These are phyloP conservation scores for Chlamydomonas urium DNA, from an alignment of 139 green algal species.

Conservation along the genomic window DNA sequence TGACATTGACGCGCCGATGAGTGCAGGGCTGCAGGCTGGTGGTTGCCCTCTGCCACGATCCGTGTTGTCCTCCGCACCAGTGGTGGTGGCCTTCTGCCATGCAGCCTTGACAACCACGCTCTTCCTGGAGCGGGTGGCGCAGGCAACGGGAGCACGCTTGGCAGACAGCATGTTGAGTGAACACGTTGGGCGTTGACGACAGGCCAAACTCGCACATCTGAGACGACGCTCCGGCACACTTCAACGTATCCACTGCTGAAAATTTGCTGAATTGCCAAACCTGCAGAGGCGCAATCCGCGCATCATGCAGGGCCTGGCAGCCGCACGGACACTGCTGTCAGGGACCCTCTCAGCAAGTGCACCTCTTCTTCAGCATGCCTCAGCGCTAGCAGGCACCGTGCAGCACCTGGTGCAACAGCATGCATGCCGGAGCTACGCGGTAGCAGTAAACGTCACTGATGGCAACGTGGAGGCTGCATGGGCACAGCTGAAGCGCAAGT, in stretches of 20 bases:
- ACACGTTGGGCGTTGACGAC: no score
- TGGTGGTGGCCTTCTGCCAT: background rate
- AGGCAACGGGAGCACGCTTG: background rate
- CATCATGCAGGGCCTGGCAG: no score
- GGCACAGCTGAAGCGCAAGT: background rate
- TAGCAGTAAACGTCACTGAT: constrained; percentile 11
- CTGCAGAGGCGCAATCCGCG: no score
- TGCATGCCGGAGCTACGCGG: background rate
- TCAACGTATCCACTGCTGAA: no score
- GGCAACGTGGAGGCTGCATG: constrained; percentile 11
- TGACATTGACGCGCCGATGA: background rate
- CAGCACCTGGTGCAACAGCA: no score
- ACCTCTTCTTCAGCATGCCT: no score
- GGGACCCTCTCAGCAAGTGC: no score
- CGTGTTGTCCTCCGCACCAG: background rate
- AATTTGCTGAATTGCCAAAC: no score
- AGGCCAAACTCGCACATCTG: no score
- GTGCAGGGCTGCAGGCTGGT: background rate
- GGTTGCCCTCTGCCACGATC: background rate
- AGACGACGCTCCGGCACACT: no score
- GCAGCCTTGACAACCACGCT: background rate
- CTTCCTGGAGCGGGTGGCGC: background rate
- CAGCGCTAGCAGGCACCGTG: no score
- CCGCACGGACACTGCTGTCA: no score
- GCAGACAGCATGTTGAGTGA: background rate